Percentiles rank a stretch among this genome's conserved stretches.
Evolutionary conservation across 768 basidiomycete species (phyloP).

Genomic region (Auriscalpium orientale): DNA sequence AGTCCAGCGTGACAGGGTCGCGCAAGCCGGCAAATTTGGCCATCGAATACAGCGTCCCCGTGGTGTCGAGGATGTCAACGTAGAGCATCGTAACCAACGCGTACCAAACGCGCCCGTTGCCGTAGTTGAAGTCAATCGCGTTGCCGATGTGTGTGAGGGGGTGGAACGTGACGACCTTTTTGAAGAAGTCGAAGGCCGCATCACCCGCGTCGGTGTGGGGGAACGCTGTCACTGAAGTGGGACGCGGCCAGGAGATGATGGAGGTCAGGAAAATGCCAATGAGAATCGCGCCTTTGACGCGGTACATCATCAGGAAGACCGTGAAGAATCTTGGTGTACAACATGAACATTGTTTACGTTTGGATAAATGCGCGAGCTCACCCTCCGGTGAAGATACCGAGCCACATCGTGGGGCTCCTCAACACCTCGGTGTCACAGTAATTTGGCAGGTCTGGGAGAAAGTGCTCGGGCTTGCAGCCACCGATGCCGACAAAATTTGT

Average conservation of each 20-base stretch:
- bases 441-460: constrained; percentile 35
- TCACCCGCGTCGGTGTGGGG: constrained; percentile 65
- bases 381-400: constrained; percentile 85
- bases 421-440: constrained; percentile 63
- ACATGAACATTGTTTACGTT: too few species aligned
- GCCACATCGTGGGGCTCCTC: constrained; percentile 74
- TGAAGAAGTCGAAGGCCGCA: constrained; percentile 75
- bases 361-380: constrained; percentile 23
- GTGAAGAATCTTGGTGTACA: constrained; percentile 51
- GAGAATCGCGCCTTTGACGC: constrained; percentile 75
- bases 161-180: constrained; percentile 73
- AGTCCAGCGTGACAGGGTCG: constrained; percentile 77
- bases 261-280: constrained; percentile 81
- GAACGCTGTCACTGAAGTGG: constrained; percentile 74
- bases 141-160: constrained; percentile 55
- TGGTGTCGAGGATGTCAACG: constrained; percentile 66
- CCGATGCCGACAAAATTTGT: constrained; percentile 68
- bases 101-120: constrained; percentile 77
- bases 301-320: constrained; percentile 75
- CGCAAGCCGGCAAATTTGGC: constrained; percentile 86
- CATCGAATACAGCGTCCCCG: constrained; percentile 83
- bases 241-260: constrained; percentile 84
- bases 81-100: constrained; percentile 86
- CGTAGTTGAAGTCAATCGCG: constrained; percentile 36
- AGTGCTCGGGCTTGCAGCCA: constrained; percentile 55